Evolutionary conservation across 768 basidiomycete genomes (phyloP), one percentile per base, ranked within the genome.

Genomic region (Rhizopogon vinicolor): DNA sequence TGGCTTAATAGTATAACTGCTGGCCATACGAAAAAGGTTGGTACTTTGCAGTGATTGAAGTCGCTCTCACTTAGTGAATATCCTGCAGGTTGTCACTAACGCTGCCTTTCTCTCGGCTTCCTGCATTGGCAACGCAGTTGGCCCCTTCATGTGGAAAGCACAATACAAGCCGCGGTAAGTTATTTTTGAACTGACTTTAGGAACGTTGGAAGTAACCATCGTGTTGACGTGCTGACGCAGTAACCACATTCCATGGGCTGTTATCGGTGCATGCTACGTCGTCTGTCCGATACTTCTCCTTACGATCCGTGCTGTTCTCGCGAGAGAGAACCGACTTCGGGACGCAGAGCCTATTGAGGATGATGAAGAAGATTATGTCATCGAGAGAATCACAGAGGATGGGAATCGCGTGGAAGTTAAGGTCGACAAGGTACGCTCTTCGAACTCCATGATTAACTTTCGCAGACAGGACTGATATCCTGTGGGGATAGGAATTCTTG

Each of bases 121-220:
- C 66, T 80, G 78, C 60, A 57, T 79, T 31, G 78, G 78, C 16
- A 86, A 88, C 59, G 70, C 85, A 10, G 79, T 78, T 8, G 79
- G 78, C n/a, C 85, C 85, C 0, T 85, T 85, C 65, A 86, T 87
- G 84, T 87, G 85, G 85, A 79, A 83, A 65, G 74, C 71, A 4
- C 71, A 79, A 63, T 87, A 84, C 62, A 77, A 75, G 57, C 85
- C 84, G 12, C 75, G 83, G 82, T 83, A 52, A 16, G 25, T 16
- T 29, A 68, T 52, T 31, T 13, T 40, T 52, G 14, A 16, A 22
- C 37, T 28, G 28, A n/a, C 16, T 33, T 51, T 50, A 12, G 18
- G 43, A 28, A 37, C 6, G 25, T 18, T 50, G 16, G 48, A 51
- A 50, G 55, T 40, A 7, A 41, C 18, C n/a, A 22, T 22, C 9